phyloP scores from a whole-genome alignment of 441 rosid species.

The Bocquillonia castaneifolia region DNA sequence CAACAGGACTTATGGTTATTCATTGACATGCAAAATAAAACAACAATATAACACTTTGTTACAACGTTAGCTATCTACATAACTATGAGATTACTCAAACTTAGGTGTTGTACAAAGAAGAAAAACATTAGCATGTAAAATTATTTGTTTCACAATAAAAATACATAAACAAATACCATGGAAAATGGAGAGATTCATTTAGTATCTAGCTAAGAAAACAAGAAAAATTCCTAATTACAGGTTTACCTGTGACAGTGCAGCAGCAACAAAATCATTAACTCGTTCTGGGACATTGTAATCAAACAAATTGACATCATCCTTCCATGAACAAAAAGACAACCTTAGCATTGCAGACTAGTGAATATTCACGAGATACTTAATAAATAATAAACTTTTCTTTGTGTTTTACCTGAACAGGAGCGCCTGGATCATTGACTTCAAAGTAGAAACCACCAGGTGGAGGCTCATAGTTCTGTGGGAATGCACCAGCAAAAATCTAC shows the following conservation, averaged over 20 bases:
- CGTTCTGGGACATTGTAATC: slow-evolving; percentile 97
- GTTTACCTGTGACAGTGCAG: slow-evolving; percentile 85
- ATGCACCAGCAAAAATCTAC: slow-evolving; percentile 97
- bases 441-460: slow-evolving; percentile 93
- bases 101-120: neutral
- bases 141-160: neutral
- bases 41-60: neutral
- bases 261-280: slow-evolving; percentile 82
- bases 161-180: slow-evolving; percentile 7
- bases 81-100: neutral
- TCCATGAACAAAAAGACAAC: slow-evolving; percentile 26
- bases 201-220: neutral
- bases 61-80: neutral
- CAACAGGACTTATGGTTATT: no score
- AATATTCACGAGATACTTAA: slow-evolving; percentile 20
- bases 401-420: slow-evolving; percentile 71
- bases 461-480: slow-evolving; percentile 91
- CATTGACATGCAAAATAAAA: no score
- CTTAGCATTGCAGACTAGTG: slow-evolving; percentile 20
- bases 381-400: slow-evolving; percentile 20
- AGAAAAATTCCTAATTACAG: neutral
- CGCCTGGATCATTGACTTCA: slow-evolving; percentile 79
- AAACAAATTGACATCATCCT: slow-evolving; percentile 79
- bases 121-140: neutral
- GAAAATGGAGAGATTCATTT: neutral